Evolutionary conservation across 2,329 filamentous ascomycete genomes (phyloP).

Genomic region (Cladophialophora immunda): DNA sequence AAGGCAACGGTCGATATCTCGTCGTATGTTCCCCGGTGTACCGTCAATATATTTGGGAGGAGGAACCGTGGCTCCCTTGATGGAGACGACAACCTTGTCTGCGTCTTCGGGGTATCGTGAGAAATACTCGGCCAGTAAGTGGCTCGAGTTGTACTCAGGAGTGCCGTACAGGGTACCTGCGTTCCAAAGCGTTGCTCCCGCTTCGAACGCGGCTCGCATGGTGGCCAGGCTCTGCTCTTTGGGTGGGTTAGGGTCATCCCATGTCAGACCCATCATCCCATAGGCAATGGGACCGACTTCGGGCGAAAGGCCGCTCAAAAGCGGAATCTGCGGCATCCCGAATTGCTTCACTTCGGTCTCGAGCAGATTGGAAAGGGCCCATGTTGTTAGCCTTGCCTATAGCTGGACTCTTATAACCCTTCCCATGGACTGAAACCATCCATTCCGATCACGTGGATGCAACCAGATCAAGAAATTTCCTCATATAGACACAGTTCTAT

Average conservation of each 20-base stretch:
- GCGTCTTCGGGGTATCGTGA: slow-evolving; percentile 70
- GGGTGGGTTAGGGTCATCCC: not conserved
- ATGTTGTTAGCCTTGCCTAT: not conserved
- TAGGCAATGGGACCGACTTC: not conserved
- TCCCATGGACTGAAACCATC: too few relatives aligned
- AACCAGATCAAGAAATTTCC: too few relatives aligned
- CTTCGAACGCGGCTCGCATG: slow-evolving; percentile 62
- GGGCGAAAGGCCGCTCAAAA: not conserved
- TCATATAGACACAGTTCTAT: not conserved
- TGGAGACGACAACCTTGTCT: slow-evolving; percentile 65
- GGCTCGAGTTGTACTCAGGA: slow-evolving; percentile 64
- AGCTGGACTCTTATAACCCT: not conserved
- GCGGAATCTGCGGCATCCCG: not conserved
- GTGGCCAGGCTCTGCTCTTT: slow-evolving; percentile 55
- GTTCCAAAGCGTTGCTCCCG: slow-evolving; percentile 65
- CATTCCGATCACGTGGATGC: not conserved
- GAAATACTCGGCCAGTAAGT: slow-evolving; percentile 69
- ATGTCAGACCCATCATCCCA: slow-evolving; percentile 2
- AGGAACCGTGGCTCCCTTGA: slow-evolving; percentile 62
- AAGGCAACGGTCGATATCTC: too few relatives aligned
- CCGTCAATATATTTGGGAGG: slow-evolving; percentile 10
- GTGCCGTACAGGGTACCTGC: slow-evolving; percentile 71
- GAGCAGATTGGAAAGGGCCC: not conserved
- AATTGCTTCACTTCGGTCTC: not conserved
- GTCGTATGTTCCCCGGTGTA: too few relatives aligned